phyloP scores from a whole-genome alignment of 495 filamentous ascomycete species.

The Baudoinia panamericana region DNA sequence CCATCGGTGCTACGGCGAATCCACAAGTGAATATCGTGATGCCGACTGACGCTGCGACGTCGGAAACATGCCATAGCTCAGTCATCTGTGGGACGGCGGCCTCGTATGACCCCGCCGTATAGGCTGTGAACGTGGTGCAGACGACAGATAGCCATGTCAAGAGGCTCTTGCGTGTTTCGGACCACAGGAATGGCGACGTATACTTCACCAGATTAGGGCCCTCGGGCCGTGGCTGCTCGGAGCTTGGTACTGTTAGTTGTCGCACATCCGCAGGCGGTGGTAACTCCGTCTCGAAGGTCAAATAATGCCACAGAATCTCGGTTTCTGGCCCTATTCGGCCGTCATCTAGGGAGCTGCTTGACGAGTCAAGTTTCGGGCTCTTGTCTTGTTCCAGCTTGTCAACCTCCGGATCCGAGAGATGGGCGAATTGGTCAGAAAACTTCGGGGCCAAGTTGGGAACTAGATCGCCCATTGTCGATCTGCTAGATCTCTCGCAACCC shows the following conservation, averaged over 20 bases:
- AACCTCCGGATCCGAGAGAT: slow-evolving; percentile 2
- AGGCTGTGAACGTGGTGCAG: slow-evolving; percentile 67
- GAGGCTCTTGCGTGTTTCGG: slow-evolving; percentile 37
- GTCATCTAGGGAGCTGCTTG: neutral
- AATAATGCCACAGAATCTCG: slow-evolving; percentile 52
- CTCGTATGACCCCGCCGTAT: slow-evolving; percentile 69
- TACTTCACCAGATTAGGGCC: slow-evolving; percentile 55
- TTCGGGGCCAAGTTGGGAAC: too few species aligned
- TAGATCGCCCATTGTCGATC: too few species aligned
- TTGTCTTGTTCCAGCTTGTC: slow-evolving; percentile 2
- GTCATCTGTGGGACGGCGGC: slow-evolving; percentile 51
- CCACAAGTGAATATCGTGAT: slow-evolving; percentile 75
- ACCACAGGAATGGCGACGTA: slow-evolving; percentile 64
- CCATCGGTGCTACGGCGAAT: slow-evolving; percentile 78
- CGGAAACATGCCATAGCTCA: slow-evolving; percentile 47
- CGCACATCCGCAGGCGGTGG: slow-evolving; percentile 30
- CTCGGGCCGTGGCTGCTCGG: too few species aligned
- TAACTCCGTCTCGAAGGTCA: slow-evolving; percentile 57
- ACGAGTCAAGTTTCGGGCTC: slow-evolving; percentile 3
- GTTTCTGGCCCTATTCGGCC: slow-evolving; percentile 2
- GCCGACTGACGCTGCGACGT: slow-evolving; percentile 55
- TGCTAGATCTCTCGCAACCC: too few species aligned
- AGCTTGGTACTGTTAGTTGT: slow-evolving; percentile 20
- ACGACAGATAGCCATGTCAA: slow-evolving; percentile 63
- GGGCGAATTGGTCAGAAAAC: too few species aligned